Evolutionary conservation across 441 rosid genomes (phyloP), one percentile per base, ranked within the genome.

Genomic region (Gossypium davidsonii): DNA sequence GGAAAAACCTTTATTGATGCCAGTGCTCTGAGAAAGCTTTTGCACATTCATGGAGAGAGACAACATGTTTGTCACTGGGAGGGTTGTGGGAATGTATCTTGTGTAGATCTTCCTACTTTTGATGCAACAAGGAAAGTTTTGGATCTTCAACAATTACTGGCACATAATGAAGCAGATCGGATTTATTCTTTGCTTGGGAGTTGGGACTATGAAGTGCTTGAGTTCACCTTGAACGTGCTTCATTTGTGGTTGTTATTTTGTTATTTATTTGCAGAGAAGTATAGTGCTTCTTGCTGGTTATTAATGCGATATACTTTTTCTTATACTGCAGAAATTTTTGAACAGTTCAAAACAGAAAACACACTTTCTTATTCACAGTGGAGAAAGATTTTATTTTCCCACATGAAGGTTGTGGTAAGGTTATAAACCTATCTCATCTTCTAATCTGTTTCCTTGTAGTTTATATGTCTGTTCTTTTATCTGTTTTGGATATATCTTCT

Each of bases 361-460:
- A 78, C 98, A 94, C 82, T 83, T 79, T 79, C 91, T 91, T 74
- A 94, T 89, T 83, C 98, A 92, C 82, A 92, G 96, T 20, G 99
- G 99, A 31, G 97, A 83, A 96, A 74, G 89, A 84, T 72, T 94
- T 77, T 79, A 76, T 94, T 6, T 94, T 98, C 76, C 94, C 98
- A 59, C 86, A 87, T 83, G 96, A 90, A 85, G 99, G 96, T 56
- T 94, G 99, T 79, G 99, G 99, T 75, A 94, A 94, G 98, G 98
- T 94, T 83, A 83, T 79, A 2, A 42, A 63, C 81, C 82, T 72
- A 9, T 3, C 66, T 61, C 21, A 15, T 61, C 56, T 51, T 6
- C n/a, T 61, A 31, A 7, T 28, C n/a, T 1, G 1, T 62, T 3
- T 15, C 18, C 1, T 17, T 15, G 5, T 11, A 28, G 18, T 18